Evolutionary conservation across 2,329 filamentous ascomycete species (phyloP).

Genomic region (Chaetomium olivaceum): DNA sequence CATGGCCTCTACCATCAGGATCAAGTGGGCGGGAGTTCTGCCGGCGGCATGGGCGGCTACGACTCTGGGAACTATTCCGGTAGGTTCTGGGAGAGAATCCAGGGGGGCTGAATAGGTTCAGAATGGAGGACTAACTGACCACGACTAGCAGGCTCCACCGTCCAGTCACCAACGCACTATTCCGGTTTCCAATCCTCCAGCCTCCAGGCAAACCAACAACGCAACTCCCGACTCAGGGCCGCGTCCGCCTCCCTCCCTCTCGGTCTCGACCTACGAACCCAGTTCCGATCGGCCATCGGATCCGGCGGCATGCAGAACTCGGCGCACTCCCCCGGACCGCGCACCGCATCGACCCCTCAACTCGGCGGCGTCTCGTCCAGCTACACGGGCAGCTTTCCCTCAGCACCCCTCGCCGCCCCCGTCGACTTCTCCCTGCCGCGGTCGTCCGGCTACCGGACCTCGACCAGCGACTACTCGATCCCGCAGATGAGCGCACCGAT

Average conservation of each 20-base stretch:
- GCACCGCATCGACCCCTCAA: constrained; percentile 44
- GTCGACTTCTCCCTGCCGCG: constrained; percentile 54
- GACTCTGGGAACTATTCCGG: constrained; percentile 55
- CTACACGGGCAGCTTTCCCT: constrained; percentile 54
- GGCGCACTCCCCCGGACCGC: constrained; percentile 38
- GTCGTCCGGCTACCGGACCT: constrained; percentile 41
- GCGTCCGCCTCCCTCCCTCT: constrained; percentile 50
- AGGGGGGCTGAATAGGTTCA: too few relatives aligned
- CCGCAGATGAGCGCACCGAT: constrained; percentile 58
- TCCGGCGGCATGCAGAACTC: constrained; percentile 34
- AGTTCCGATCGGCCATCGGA: constrained; percentile 44
- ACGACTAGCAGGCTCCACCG: constrained; percentile 40
- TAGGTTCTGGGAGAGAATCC: constrained; percentile 38
- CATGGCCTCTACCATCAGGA: constrained; percentile 54
- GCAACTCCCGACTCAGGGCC: constrained; percentile 51
- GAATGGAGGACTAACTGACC: neutral
- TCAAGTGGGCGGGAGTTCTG: constrained; percentile 45
- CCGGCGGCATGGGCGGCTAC: constrained; percentile 47
- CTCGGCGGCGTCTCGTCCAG: constrained; percentile 44
- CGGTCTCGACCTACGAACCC: constrained; percentile 48
- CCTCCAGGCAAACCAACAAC: constrained; percentile 47
- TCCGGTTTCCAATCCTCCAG: constrained; percentile 45
- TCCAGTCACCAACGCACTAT: constrained; percentile 54
- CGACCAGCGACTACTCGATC: constrained; percentile 51
- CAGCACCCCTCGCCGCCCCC: constrained; percentile 55